Evolutionary conservation across 768 basidiomycete species (phyloP), one percentile per base, ranked within the genome.

Genomic region (Podaxis mareebaensis): DNA sequence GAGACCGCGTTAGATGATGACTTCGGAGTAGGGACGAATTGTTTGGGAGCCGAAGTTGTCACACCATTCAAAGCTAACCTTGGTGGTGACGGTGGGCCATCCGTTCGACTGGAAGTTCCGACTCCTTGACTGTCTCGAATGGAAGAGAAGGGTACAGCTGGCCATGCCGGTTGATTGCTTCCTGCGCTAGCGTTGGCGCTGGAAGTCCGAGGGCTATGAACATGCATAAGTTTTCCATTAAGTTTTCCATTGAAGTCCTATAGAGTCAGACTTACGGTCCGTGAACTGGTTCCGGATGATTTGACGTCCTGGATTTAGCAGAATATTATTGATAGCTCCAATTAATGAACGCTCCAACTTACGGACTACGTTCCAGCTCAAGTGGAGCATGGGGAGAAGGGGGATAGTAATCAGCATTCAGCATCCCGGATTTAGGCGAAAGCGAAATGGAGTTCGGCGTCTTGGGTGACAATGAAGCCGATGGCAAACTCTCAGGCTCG

Each of bases 51-150:
- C 60, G 83, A 78, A 15, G 86, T 85, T 11, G 88, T 83, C 42
- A 90, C 76, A 30, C 90, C 91, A 69, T 91, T 91, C 64, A 91
- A 73, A 10, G 90, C 84, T 40, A 91, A 75, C 39, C 76, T 80
- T 15, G 91, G 89, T 28, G 85, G 86, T n/a, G 83, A 81, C 24
- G 80, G 83, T 22, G 78, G 76, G 36, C 63, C 71, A 63, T 77
- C 73, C 0, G 61, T 67, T 54, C 66, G 70, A 12, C 56, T 68
- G 26, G 69, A 53, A 28, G 61, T 64, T 61, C 67, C 55, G 66
- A 48, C 26, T 75, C 71, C 55, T 73, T 75, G 67, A 79, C 71
- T 33, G 71, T 53, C 53, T 46, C 60, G 60, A 54, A 61, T 61
- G 26, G 60, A 67, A 20, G 79, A 70, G 65, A 79, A 79, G 22